A percentile compares a stretch with the other conserved stretches of the same genome.
Conservation (phyloP, 176 grass and related monocot genomes). For the Bromus sterilis region DNA sequence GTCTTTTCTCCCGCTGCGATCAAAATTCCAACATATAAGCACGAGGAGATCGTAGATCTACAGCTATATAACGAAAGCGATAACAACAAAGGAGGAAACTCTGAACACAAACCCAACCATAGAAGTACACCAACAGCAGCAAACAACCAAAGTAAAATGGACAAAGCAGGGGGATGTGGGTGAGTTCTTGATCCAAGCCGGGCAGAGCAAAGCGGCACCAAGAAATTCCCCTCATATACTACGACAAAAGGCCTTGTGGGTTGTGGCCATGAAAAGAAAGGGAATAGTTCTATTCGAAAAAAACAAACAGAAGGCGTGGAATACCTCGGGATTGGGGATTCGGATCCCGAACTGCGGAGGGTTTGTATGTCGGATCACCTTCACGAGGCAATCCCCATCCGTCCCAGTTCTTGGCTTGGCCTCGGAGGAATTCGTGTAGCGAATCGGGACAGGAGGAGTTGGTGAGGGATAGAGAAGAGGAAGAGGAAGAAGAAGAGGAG, state of each 20-base stretch:
- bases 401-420: neutral
- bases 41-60: constrained; percentile 13
- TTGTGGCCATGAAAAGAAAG: neutral
- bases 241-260: neutral
- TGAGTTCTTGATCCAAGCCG: neutral
- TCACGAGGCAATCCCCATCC: constrained; percentile 2
- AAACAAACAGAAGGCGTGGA: neutral
- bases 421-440: neutral
- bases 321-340: constrained; percentile 19
- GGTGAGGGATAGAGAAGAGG: constrained; percentile 21
- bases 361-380: constrained; percentile 19
- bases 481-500: neutral
- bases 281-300: neutral
- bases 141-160: neutral
- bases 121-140: neutral
- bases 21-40: constrained; percentile 13
- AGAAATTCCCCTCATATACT: neutral
- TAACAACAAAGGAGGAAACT: neutral
- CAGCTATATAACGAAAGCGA: neutral
- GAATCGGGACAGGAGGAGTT: constrained; percentile 27
- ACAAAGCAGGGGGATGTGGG: neutral
- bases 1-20: constrained; percentile 5
- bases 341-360: constrained; percentile 1
- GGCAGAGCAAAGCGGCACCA: neutral
- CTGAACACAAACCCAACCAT: neutral